Evolutionary conservation across 2,329 filamentous ascomycete species (phyloP).

Genomic region (Hypoxylon sp.): DNA sequence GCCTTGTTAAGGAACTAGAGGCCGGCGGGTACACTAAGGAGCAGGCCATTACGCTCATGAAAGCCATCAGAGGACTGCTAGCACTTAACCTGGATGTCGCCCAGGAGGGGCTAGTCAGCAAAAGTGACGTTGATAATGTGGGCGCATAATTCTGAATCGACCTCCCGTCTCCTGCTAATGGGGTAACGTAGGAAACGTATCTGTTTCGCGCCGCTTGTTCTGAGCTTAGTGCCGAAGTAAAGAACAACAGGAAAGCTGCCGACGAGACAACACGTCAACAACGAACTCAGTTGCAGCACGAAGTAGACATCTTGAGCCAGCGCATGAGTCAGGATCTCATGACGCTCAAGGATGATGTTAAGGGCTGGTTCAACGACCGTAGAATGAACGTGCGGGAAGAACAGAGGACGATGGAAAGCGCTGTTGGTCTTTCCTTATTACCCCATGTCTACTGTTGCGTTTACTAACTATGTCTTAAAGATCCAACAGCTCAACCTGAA

Average conservation of each 20-base stretch:
- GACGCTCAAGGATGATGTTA: constrained; percentile 89
- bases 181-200: constrained; percentile 77
- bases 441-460: neutral
- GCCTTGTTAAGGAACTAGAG: constrained; percentile 84
- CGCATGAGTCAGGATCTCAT: constrained; percentile 85
- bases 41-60: constrained; percentile 91
- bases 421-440: constrained; percentile 66
- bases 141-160: constrained; percentile 9
- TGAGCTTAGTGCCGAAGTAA: constrained; percentile 89
- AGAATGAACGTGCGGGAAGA: constrained; percentile 93
- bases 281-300: constrained; percentile 88
- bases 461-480: constrained; percentile 56
- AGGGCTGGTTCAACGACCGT: constrained; percentile 95
- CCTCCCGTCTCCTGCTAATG: constrained; percentile 28
- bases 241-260: constrained; percentile 80
- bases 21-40: constrained; percentile 77
- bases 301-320: constrained; percentile 93
- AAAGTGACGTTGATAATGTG: constrained; percentile 90
- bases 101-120: constrained; percentile 84
- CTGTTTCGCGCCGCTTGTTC: constrained; percentile 94
- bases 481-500: constrained; percentile 97
- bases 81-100: constrained; percentile 86
- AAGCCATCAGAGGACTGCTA: constrained; percentile 84
- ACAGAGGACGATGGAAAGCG: constrained; percentile 86
- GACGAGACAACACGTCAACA: constrained; percentile 88